Evolutionary conservation across 257 asterid genomes (phyloP).

Genomic region (Henckelia pumila): DNA sequence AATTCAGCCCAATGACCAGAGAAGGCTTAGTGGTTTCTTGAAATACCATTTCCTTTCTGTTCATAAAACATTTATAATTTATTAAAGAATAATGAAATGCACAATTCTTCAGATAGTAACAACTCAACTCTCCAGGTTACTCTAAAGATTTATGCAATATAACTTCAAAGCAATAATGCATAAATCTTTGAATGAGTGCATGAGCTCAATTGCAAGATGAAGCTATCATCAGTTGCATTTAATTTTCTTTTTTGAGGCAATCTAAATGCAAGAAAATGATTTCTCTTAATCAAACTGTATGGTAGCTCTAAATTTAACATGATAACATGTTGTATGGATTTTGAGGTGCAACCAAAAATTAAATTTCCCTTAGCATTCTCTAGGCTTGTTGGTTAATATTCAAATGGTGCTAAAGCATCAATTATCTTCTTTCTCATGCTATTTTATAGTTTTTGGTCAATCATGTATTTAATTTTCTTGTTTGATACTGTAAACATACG

Average conservation of each 20-base stretch:
- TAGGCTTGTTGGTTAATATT: slow-evolving; percentile 12
- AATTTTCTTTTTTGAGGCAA: not conserved
- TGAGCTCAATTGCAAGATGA: slow-evolving; percentile 3
- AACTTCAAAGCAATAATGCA: not conserved
- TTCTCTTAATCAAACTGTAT: not conserved
- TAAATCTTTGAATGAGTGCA: slow-evolving; percentile 4
- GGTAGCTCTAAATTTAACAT: not conserved
- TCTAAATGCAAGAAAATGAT: slow-evolving; percentile 9
- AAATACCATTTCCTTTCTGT: slow-evolving; percentile 3
- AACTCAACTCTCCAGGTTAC: slow-evolving; percentile 6
- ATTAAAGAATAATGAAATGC: slow-evolving; percentile 14
- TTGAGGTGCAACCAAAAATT: not conserved
- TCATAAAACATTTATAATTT: slow-evolving; percentile 2
- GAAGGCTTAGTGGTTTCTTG: slow-evolving; percentile 43
- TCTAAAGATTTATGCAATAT: slow-evolving; percentile 13
- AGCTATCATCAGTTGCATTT: slow-evolving; percentile 19
- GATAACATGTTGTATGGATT: not conserved
- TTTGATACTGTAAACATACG: no score
- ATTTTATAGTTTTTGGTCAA: not conserved
- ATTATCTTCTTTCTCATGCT: slow-evolving; percentile 1
- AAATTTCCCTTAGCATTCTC: slow-evolving; percentile 6
- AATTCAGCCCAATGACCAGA: slow-evolving; percentile 30
- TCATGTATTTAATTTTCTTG: no score
- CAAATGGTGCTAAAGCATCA: not conserved
- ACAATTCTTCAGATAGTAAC: slow-evolving; percentile 14